A percentile compares a stretch with the other conserved stretches of the same genome.
Conservation (phyloP, 2,329 filamentous ascomycete genomes). For the Fusarium torreyae region DNA sequence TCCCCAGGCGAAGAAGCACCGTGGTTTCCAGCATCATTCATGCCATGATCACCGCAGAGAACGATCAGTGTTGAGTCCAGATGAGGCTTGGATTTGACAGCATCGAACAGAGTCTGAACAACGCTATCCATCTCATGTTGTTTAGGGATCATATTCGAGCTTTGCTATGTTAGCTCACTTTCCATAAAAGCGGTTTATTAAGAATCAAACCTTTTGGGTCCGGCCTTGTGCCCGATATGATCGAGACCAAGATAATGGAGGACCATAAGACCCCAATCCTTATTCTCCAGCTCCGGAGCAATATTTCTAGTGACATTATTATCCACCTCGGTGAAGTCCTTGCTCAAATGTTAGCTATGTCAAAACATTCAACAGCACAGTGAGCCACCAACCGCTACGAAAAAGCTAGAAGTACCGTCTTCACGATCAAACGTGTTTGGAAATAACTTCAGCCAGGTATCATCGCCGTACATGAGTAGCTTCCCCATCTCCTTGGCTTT, state of each 20-base stretch:
- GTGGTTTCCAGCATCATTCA: conserved; percentile 99
- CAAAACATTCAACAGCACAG: not conserved
- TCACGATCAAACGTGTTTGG: conserved; percentile 87
- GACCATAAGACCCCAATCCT: conserved; percentile 94
- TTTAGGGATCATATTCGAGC: conserved; percentile 92
- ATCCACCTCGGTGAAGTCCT: conserved; percentile 99
- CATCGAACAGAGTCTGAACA: conserved; percentile 80
- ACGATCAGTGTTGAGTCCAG: conserved; percentile 86
- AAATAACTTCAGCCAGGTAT: conserved; percentile 98
- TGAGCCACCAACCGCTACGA: conserved; percentile 86
- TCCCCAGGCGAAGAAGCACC: conserved; percentile 94
- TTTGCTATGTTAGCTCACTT: conserved; percentile 53
- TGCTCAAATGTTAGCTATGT: conserved; percentile 18
- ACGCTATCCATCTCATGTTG: conserved; percentile 94
- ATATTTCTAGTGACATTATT: conserved; percentile 96
- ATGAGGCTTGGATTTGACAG: conserved; percentile 79
- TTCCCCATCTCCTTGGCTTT: conserved; percentile 80
- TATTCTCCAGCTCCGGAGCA: conserved; percentile 77
- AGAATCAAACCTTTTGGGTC: conserved; percentile 78
- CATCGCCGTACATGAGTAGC: conserved; percentile 95
- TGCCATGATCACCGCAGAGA: conserved; percentile 95
- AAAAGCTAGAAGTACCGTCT: conserved; percentile 97
- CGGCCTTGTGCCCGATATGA: conserved; percentile 97
- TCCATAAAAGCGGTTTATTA: not conserved
- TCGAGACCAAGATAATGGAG: conserved; percentile 96